Conservation (phyloP, 192 early-diverging fungal species). For the Linnemannia zychae region DNA sequence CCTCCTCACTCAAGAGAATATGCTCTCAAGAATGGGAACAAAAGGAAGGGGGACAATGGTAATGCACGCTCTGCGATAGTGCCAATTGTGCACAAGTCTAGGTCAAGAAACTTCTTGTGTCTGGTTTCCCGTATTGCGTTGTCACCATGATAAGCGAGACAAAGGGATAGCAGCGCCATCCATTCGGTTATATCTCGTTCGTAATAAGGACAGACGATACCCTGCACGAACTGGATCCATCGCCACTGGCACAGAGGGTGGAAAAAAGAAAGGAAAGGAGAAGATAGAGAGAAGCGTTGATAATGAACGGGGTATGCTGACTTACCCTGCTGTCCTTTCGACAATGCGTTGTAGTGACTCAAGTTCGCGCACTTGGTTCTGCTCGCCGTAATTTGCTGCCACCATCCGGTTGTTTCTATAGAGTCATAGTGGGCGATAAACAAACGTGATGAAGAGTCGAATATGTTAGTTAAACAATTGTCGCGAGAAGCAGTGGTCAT, state of each 20-base stretch:
- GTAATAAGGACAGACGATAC: neutral
- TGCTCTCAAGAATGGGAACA: conserved; percentile 6
- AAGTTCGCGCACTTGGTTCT: conserved; percentile 53
- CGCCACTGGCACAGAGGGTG: neutral
- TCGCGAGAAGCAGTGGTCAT: neutral
- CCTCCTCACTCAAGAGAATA: neutral
- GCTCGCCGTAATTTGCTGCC: conserved; percentile 22
- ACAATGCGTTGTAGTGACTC: conserved; percentile 55
- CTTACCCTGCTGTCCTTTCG: conserved; percentile 55
- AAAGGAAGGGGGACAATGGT: neutral
- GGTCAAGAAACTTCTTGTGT: neutral
- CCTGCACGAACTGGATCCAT: neutral
- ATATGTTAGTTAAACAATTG: neutral
- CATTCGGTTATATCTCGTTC: neutral
- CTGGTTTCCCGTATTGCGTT: neutral
- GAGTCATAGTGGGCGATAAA: neutral
- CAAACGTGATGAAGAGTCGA: neutral
- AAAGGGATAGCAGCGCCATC: neutral
- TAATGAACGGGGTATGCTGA: neutral
- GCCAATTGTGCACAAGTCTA: neutral
- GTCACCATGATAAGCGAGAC: neutral
- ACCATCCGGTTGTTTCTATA: conserved; percentile 39
- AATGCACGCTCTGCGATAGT: neutral
- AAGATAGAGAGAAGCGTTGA: neutral
- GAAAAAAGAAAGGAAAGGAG: neutral